phyloP scores from a whole-genome alignment of 495 filamentous ascomycete species.

The Penicillium daleae region DNA sequence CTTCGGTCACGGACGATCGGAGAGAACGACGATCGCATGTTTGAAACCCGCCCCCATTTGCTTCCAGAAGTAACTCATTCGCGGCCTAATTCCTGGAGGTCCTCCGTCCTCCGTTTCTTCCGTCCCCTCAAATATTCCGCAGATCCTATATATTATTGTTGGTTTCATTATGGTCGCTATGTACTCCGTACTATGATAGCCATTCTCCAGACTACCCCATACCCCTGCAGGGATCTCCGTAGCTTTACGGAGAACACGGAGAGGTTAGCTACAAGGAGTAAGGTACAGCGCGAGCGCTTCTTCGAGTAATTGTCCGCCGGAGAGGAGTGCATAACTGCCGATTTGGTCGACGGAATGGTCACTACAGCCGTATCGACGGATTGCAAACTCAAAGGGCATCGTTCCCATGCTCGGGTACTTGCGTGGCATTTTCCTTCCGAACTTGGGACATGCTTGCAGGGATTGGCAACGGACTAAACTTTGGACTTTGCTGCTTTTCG shows the following conservation, averaged over 20 bases:
- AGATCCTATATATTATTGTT: not conserved
- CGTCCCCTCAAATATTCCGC: not conserved
- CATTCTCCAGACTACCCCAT: not conserved
- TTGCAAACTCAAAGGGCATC: not conserved
- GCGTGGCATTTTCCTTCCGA: not conserved
- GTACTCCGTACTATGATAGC: no score
- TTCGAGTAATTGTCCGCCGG: not conserved
- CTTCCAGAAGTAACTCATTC: slow-evolving; percentile 9
- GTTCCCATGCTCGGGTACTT: not conserved
- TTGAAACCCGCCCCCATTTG: slow-evolving; percentile 7
- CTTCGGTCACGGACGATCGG: slow-evolving; percentile 15
- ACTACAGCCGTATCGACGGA: not conserved
- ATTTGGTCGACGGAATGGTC: not conserved
- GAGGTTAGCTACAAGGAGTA: not conserved
- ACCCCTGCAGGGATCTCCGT: slow-evolving; percentile 1
- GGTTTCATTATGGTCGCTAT: not conserved
- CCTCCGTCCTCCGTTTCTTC: not conserved
- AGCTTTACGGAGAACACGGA: not conserved
- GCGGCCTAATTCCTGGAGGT: slow-evolving; percentile 3
- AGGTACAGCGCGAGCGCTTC: not conserved
- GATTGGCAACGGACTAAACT: not conserved
- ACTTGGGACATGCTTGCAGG: slow-evolving; percentile 1
- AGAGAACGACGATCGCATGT: not conserved
- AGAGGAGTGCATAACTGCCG: not conserved
- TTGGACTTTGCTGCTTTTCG: not conserved